Conservation (phyloP, 805 yeast genomes). For the Kazachstania bromeliacearum region DNA sequence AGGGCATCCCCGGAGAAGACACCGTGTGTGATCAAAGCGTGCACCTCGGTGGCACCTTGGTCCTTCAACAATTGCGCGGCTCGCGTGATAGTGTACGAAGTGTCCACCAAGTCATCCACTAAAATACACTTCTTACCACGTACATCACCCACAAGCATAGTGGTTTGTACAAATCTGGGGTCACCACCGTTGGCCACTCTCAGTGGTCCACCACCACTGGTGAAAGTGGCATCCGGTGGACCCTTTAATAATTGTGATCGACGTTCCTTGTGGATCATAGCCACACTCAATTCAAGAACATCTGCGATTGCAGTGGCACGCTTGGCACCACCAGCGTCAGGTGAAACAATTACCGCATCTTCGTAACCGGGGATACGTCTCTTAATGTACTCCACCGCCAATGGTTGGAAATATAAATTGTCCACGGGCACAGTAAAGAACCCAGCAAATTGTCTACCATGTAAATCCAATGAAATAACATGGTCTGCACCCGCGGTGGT, state of each 20-base stretch:
- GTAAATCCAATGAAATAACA: conserved; percentile 94
- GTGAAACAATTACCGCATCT: conserved; percentile 87
- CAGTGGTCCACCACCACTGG: conserved; percentile 19
- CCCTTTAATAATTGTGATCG: conserved; percentile 38
- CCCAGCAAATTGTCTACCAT: conserved; percentile 97
- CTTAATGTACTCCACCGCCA: conserved; percentile 74
- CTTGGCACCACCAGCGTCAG: conserved; percentile 99
- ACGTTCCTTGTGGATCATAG: conserved; percentile 90
- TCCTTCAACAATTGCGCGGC: conserved; percentile 89
- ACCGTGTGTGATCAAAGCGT: conserved; percentile 87
- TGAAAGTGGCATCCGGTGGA: conserved; percentile 27
- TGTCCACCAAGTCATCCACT: conserved; percentile 89
- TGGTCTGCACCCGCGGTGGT: conserved; percentile 95
- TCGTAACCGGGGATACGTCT: conserved; percentile 69
- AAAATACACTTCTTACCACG: conserved; percentile 77
- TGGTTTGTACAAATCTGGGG: conserved; percentile 48
- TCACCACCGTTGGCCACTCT: not conserved
- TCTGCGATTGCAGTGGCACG: conserved; percentile 94
- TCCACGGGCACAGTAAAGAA: conserved; percentile 95
- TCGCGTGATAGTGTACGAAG: conserved; percentile 81
- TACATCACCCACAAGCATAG: conserved; percentile 96
- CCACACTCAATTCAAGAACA: conserved; percentile 77
- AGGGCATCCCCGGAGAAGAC: conserved; percentile 88
- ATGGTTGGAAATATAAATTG: conserved; percentile 80
- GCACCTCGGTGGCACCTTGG: conserved; percentile 82